Conservation (phyloP, 1,284 basidiomycete species). For the Ganoderma resinaceum region DNA sequence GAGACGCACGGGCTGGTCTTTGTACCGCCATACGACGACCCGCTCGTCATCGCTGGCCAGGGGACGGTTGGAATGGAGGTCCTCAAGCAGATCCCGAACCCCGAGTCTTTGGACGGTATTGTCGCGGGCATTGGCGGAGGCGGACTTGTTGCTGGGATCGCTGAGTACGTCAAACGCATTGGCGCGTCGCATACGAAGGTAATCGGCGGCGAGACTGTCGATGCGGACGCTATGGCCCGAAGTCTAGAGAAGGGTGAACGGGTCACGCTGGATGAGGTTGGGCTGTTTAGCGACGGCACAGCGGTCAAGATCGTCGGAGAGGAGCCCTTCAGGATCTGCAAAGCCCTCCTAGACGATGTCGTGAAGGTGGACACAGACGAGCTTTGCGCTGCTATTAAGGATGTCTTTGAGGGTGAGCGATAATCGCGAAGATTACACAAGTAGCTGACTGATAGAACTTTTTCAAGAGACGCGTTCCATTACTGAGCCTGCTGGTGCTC, state of each 20-base stretch:
- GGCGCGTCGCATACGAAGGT: conserved; percentile 87
- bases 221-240: conserved; percentile 92
- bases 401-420: conserved; percentile 92
- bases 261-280: conserved; percentile 88
- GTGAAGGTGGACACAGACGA: conserved; percentile 94
- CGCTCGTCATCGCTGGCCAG: conserved; percentile 96
- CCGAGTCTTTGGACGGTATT: conserved; percentile 83
- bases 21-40: conserved; percentile 98
- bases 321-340: conserved; percentile 94
- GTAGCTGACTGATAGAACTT: conserved; percentile 6
- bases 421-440: conserved; percentile 17
- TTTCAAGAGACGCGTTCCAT: conserved; percentile 87
- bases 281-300: conserved; percentile 98
- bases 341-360: conserved; percentile 85
- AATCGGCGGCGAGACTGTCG: conserved; percentile 93
- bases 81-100: conserved; percentile 82
- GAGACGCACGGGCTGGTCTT: conserved; percentile 82
- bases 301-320: conserved; percentile 97
- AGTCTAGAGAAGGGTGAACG: conserved; percentile 83
- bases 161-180: conserved; percentile 93
- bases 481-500: conserved; percentile 97
- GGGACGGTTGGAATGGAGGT: conserved; percentile 97
- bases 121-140: conserved; percentile 95
- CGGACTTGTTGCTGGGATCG: conserved; percentile 89
- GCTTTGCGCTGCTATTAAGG: conserved; percentile 98